phyloP scores from a whole-genome alignment of 2,329 filamentous ascomycete species.

The Immersiporthe knoxdaviesiana region DNA sequence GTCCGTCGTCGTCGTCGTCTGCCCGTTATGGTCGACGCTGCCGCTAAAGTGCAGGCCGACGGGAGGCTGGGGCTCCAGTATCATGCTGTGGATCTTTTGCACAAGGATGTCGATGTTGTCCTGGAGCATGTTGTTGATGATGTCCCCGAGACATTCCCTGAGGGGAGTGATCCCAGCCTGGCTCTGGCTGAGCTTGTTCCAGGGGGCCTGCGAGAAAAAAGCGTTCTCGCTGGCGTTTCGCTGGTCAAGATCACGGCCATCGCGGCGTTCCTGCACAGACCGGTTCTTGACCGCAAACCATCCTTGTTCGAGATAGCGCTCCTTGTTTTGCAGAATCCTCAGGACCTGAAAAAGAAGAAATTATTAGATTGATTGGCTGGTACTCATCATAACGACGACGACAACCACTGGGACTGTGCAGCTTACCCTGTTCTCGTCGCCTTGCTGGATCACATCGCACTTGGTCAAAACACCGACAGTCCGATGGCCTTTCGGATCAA shows the following conservation, averaged over 20 bases:
- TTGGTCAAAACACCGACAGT: slow-evolving; percentile 27
- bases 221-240: slow-evolving; percentile 32
- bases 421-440: slow-evolving; percentile 17
- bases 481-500: slow-evolving; percentile 29
- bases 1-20: neutral
- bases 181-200: neutral
- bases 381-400: neutral
- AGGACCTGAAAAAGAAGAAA: neutral
- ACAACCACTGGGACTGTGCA: neutral
- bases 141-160: slow-evolving; percentile 16
- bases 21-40: neutral
- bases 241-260: slow-evolving; percentile 32
- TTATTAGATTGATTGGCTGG: neutral
- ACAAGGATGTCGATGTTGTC: slow-evolving; percentile 19
- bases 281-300: slow-evolving; percentile 15
- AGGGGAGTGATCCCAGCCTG: slow-evolving; percentile 11
- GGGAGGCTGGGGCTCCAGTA: neutral
- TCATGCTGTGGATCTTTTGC: slow-evolving; percentile 17
- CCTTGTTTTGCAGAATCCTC: neutral
- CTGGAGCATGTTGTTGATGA: slow-evolving; percentile 17
- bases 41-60: neutral
- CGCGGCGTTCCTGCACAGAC: slow-evolving; percentile 22
- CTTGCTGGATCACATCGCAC: slow-evolving; percentile 22
- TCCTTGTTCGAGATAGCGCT: neutral
- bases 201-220: neutral